A percentile compares a stretch with the other conserved stretches of the same genome.
Evolutionary conservation across 2,329 filamentous ascomycete genomes (phyloP).

Genomic region (Microcyclosporella mali): DNA sequence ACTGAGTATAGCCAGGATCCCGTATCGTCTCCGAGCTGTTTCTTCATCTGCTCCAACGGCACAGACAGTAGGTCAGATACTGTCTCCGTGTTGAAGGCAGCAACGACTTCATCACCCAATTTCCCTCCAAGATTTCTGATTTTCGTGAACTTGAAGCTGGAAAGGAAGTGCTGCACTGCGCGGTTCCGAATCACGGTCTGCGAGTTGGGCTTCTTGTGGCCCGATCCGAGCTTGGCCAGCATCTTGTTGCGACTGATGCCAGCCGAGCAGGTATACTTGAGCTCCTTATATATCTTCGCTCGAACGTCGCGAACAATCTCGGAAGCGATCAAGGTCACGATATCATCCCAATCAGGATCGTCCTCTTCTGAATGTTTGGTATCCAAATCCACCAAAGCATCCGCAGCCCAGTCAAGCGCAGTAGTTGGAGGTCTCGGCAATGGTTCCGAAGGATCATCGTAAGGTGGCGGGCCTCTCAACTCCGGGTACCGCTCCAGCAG

Average conservation of each 20-base stretch:
- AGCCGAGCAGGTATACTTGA: slow-evolving; percentile 87
- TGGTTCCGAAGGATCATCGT: slow-evolving; percentile 61
- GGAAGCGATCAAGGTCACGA: slow-evolving; percentile 77
- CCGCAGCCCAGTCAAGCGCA: slow-evolving; percentile 74
- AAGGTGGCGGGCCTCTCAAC: slow-evolving; percentile 59
- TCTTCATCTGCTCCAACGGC: slow-evolving; percentile 67
- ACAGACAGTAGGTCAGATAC: slow-evolving; percentile 69
- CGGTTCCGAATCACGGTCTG: slow-evolving; percentile 91
- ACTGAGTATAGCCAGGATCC: slow-evolving; percentile 79
- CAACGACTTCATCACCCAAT: slow-evolving; percentile 76
- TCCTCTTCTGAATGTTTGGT: slow-evolving; percentile 64
- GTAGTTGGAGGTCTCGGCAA: slow-evolving; percentile 68
- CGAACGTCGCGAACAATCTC: slow-evolving; percentile 80
- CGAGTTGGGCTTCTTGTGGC: slow-evolving; percentile 84
- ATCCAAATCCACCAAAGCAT: slow-evolving; percentile 47
- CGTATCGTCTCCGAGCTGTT: slow-evolving; percentile 74
- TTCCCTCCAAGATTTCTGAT: slow-evolving; percentile 94
- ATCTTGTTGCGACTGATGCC: slow-evolving; percentile 90
- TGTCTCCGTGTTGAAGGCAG: slow-evolving; percentile 73
- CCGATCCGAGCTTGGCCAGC: slow-evolving; percentile 87
- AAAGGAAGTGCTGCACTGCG: slow-evolving; percentile 71
- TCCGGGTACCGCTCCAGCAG: slow-evolving; percentile 73
- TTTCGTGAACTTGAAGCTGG: slow-evolving; percentile 85
- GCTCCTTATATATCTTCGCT: slow-evolving; percentile 57
- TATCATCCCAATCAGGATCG: slow-evolving; percentile 94